phyloP scores from a whole-genome alignment of 2,329 filamentous ascomycete genomes.

The Capronia coronata region DNA sequence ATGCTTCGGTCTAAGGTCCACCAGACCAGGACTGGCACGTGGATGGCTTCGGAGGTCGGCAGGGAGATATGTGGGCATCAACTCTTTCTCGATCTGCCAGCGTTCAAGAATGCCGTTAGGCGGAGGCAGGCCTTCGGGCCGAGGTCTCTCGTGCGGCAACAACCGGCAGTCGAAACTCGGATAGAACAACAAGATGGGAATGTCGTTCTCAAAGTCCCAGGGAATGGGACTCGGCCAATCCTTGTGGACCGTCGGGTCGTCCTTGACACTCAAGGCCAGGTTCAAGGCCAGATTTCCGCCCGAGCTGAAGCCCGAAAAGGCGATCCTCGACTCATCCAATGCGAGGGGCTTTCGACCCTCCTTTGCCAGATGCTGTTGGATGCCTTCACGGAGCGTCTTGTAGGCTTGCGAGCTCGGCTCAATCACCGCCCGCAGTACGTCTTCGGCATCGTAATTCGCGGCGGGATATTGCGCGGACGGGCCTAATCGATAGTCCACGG shows the following conservation, averaged over 20 bases:
- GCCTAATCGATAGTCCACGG: slow-evolving; percentile 45
- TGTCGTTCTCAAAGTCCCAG: slow-evolving; percentile 15
- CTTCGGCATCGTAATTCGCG: slow-evolving; percentile 44
- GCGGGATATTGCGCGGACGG: slow-evolving; percentile 44
- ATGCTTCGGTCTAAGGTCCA: slow-evolving; percentile 10
- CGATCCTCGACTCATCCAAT: slow-evolving; percentile 36
- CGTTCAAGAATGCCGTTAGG: slow-evolving; percentile 21
- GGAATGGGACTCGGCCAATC: slow-evolving; percentile 23
- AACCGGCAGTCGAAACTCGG: slow-evolving; percentile 25
- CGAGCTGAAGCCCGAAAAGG: slow-evolving; percentile 42
- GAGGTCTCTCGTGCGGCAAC: slow-evolving; percentile 24
- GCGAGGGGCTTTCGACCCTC: slow-evolving; percentile 12
- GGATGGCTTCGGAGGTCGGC: slow-evolving; percentile 15
- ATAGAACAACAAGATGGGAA: slow-evolving; percentile 28
- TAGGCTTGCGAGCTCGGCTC: slow-evolving; percentile 27
- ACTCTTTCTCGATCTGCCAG: slow-evolving; percentile 23
- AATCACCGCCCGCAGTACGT: slow-evolving; percentile 40
- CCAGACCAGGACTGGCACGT: slow-evolving; percentile 26
- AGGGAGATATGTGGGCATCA: slow-evolving; percentile 29
- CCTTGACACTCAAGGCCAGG: slow-evolving; percentile 21
- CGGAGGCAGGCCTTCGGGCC: slow-evolving; percentile 21
- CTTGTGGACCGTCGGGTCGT: slow-evolving; percentile 17
- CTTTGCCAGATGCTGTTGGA: slow-evolving; percentile 19
- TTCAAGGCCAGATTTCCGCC: slow-evolving; percentile 44
- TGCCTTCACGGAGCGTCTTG: slow-evolving; percentile 19